Conservation (phyloP, 768 basidiomycete species). For the Mycena chlorophos region DNA sequence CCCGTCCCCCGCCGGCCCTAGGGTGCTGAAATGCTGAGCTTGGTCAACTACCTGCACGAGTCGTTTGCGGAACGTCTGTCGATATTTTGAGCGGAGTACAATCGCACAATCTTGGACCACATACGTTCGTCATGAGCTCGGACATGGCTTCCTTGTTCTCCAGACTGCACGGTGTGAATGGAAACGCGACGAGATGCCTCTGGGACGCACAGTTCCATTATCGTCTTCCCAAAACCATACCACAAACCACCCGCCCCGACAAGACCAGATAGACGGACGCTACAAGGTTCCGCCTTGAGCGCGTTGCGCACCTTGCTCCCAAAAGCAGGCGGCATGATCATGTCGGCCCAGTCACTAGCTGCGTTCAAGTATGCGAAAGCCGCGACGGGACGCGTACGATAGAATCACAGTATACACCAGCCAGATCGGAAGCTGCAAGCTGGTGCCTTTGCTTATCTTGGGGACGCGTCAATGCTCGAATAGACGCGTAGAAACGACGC, state of each 20-base stretch:
- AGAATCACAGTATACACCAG: slow-evolving; percentile 77
- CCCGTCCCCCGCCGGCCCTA: slow-evolving; percentile 56
- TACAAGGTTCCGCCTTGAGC: slow-evolving; percentile 83
- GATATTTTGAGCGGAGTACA: slow-evolving; percentile 29
- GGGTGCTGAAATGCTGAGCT: slow-evolving; percentile 81
- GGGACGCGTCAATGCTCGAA: slow-evolving; percentile 7
- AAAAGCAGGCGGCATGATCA: slow-evolving; percentile 81
- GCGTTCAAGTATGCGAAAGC: slow-evolving; percentile 16
- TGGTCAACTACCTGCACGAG: slow-evolving; percentile 82
- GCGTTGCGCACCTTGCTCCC: slow-evolving; percentile 78
- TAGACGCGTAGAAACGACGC: slow-evolving; percentile 30
- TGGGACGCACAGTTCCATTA: slow-evolving; percentile 70
- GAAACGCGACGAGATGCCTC: not conserved
- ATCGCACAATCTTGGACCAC: slow-evolving; percentile 11
- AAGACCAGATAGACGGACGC: slow-evolving; percentile 77
- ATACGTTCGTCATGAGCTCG: slow-evolving; percentile 65
- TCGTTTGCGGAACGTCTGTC: slow-evolving; percentile 73
- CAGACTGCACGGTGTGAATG: slow-evolving; percentile 51
- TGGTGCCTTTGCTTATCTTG: slow-evolving; percentile 76
- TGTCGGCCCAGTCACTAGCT: slow-evolving; percentile 82
- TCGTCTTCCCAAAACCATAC: slow-evolving; percentile 89
- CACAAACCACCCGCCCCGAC: slow-evolving; percentile 88
- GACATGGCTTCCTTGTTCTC: slow-evolving; percentile 78
- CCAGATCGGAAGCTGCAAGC: slow-evolving; percentile 88
- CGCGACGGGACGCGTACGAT: slow-evolving; percentile 56